These are phyloP conservation scores for Coniochaeta prunicola DNA, from an alignment of 2,329 filamentous ascomycete species.

Conservation along the genomic window DNA sequence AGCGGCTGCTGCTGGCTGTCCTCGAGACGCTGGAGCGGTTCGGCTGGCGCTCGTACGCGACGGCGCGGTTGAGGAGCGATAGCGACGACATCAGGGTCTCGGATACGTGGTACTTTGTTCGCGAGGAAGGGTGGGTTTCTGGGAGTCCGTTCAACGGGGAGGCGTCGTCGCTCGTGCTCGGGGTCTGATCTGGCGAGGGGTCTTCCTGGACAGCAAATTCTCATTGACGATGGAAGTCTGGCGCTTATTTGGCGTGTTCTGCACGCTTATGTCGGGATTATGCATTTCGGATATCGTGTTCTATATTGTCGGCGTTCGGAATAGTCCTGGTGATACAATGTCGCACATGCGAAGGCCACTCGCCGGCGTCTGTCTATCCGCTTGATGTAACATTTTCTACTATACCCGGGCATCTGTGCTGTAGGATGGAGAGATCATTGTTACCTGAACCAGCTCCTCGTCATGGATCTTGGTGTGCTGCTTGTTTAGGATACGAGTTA, in stretches of 20 bases:
- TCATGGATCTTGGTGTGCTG: neutral
- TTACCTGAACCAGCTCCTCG: neutral
- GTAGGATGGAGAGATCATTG: neutral
- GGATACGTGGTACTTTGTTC: conserved; percentile 15
- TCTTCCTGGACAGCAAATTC: neutral
- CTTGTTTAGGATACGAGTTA: neutral
- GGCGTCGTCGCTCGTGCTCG: neutral
- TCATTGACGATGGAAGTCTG: neutral
- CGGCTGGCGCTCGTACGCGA: conserved; percentile 12
- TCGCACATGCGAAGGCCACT: neutral
- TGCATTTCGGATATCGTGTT: neutral
- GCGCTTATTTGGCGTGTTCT: neutral
- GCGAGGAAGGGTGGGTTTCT: neutral
- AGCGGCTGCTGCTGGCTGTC: conserved; percentile 11
- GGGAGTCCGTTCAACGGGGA: neutral
- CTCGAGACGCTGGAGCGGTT: conserved; percentile 12
- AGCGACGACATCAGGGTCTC: conserved; percentile 10
- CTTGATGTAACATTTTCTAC: neutral
- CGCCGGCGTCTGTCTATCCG: neutral
- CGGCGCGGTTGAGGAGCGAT: conserved; percentile 9
- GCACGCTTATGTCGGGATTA: neutral
- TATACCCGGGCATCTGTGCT: neutral
- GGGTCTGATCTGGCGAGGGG: neutral
- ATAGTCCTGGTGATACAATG: neutral
- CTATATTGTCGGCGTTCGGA: neutral